phyloP scores from a whole-genome alignment of 2,329 filamentous ascomycete genomes.

The Penicillium aurantiogriseum region DNA sequence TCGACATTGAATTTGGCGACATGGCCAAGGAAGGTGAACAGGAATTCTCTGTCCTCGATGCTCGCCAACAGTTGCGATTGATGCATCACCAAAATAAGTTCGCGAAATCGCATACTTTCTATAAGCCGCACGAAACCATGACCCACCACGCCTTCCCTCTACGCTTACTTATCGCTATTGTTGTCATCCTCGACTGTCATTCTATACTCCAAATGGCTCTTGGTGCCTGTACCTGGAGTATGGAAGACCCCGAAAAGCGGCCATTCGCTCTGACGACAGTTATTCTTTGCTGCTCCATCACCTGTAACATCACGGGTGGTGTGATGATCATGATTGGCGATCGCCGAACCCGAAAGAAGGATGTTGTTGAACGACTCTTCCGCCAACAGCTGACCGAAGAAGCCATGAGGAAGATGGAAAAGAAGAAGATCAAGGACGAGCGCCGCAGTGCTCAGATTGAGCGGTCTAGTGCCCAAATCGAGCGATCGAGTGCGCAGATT shows the following conservation, averaged over 20 bases:
- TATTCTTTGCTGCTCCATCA: conserved; percentile 76
- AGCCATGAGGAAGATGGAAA: conserved; percentile 58
- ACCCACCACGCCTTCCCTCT: conserved; percentile 80
- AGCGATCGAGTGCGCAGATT: background rate
- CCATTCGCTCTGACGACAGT: conserved; percentile 73
- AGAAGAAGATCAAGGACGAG: conserved; percentile 47
- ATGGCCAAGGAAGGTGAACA: conserved; percentile 48
- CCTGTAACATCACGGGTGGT: conserved; percentile 73
- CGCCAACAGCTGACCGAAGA: conserved; percentile 71
- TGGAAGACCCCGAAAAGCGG: conserved; percentile 63
- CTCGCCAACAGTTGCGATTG: conserved; percentile 65
- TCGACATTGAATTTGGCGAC: conserved; percentile 47
- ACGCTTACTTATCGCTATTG: conserved; percentile 69
- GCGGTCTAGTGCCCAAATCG: background rate
- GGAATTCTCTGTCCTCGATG: conserved; percentile 63
- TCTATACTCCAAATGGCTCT: conserved; percentile 77
- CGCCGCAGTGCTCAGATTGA: conserved; percentile 24
- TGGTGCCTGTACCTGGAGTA: conserved; percentile 75
- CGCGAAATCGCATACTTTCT: conserved; percentile 80
- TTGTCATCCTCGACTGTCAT: conserved; percentile 76
- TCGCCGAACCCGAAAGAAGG: conserved; percentile 76
- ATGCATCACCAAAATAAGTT: conserved; percentile 78
- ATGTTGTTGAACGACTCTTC: conserved; percentile 73
- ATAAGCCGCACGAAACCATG: conserved; percentile 81
- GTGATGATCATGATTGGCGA: conserved; percentile 75